phyloP scores from a whole-genome alignment of 805 yeast species.

The Suhomyces vadensis region DNA sequence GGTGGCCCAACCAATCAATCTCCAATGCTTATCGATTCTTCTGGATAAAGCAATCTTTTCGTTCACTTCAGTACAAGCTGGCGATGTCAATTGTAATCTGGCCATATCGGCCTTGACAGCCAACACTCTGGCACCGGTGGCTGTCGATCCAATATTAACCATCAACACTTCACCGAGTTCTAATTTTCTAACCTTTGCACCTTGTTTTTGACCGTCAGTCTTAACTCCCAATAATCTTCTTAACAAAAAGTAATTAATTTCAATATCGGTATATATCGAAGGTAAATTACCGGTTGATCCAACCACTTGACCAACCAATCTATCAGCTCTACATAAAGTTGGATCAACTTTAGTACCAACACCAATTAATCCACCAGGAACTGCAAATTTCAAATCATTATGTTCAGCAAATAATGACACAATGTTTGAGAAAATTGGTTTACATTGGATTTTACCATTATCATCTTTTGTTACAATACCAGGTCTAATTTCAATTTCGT shows the following conservation, averaged over 20 bases:
- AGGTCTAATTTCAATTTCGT: constrained; percentile 98
- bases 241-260: constrained; percentile 92
- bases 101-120: constrained; percentile 99
- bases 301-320: constrained; percentile 98
- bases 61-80: constrained; percentile 97
- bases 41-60: constrained; percentile 98
- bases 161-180: constrained; percentile 93
- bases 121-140: constrained; percentile 98
- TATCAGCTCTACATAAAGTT: constrained; percentile 97
- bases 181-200: constrained; percentile 91
- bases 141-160: constrained; percentile 99
- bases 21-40: constrained; percentile 99
- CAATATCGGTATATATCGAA: constrained; percentile 94
- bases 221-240: constrained; percentile 98
- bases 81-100: constrained; percentile 91
- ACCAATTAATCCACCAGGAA: constrained; percentile 99
- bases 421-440: constrained; percentile 91
- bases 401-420: constrained; percentile 96
- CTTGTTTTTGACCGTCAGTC: constrained; percentile 93
- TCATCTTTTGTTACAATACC: constrained; percentile 98
- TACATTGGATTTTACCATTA: constrained; percentile 84
- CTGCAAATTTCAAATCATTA: constrained; percentile 96
- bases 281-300: constrained; percentile 97
- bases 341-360: constrained; percentile 99
- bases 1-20: constrained; percentile 99